Percentiles rank a stretch among this genome's conserved stretches.
Evolutionary conservation across 495 filamentous ascomycete species (phyloP).

Genomic region (Lepidopterella palustris): DNA sequence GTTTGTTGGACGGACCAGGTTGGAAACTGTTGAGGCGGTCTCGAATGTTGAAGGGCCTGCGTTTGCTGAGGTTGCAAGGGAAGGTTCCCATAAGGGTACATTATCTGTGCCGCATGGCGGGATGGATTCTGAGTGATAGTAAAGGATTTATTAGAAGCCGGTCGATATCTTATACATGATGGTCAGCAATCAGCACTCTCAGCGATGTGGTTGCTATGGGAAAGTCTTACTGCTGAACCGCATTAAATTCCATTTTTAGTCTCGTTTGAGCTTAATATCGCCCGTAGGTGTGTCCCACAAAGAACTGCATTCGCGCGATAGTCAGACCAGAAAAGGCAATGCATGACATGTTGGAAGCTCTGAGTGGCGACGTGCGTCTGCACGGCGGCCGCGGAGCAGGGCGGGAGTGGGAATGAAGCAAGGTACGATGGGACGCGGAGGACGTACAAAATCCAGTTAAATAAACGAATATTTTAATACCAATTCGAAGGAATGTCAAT

Average conservation of each 20-base stretch:
- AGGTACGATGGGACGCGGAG: not conserved
- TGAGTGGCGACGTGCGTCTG: slow-evolving; percentile 15
- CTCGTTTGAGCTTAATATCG: slow-evolving; percentile 9
- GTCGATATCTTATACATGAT: slow-evolving; percentile 23
- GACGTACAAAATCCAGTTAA: slow-evolving; percentile 18
- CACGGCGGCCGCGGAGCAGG: slow-evolving; percentile 3
- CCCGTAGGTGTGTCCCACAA: slow-evolving; percentile 17
- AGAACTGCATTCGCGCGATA: slow-evolving; percentile 16
- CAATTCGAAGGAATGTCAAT: slow-evolving; percentile 28
- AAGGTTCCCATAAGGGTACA: slow-evolving; percentile 28
- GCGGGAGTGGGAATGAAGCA: slow-evolving; percentile 3
- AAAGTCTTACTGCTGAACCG: slow-evolving; percentile 31
- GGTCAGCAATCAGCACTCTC: slow-evolving; percentile 9
- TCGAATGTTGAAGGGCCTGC: slow-evolving; percentile 18
- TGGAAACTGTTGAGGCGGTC: slow-evolving; percentile 22
- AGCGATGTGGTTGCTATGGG: not conserved
- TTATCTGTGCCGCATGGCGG: slow-evolving; percentile 26
- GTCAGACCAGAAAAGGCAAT: slow-evolving; percentile 19
- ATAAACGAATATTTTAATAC: slow-evolving; percentile 4
- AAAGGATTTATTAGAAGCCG: slow-evolving; percentile 27
- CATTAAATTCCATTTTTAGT: slow-evolving; percentile 36
- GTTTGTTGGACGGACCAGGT: slow-evolving; percentile 24
- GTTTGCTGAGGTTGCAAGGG: slow-evolving; percentile 21
- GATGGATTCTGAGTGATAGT: slow-evolving; percentile 20
- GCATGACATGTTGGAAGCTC: slow-evolving; percentile 5